A percentile compares a stretch with the other conserved stretches of the same genome.
Evolutionary conservation across 305 asterid species (phyloP).

Genomic region (Plantago coronopus): DNA sequence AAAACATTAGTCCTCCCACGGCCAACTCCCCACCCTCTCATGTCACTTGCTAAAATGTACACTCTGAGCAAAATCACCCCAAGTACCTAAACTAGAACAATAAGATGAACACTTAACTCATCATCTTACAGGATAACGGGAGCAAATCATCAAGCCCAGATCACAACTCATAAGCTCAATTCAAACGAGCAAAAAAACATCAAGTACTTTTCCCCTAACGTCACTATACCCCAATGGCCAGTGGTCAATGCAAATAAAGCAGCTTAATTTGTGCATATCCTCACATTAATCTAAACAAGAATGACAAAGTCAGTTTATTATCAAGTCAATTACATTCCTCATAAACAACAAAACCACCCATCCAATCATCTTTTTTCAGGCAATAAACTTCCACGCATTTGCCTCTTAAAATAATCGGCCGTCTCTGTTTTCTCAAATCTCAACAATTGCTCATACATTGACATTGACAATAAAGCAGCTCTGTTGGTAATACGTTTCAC

Average conservation of each 20-base stretch:
- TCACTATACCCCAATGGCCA: conserved; percentile 2
- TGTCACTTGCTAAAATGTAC: too few relatives aligned
- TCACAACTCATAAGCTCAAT: too few relatives aligned
- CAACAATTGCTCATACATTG: too few relatives aligned
- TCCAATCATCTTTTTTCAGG: conserved; percentile 15
- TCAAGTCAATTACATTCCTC: conserved; percentile 40
- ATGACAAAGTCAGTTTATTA: conserved; percentile 37
- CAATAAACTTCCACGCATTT: conserved; percentile 22
- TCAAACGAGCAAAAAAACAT: neutral
- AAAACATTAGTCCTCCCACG: too few relatives aligned
- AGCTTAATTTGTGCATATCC: neutral
- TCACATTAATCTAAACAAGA: conserved; percentile 1
- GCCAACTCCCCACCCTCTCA: too few relatives aligned
- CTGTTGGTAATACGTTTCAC: too few relatives aligned
- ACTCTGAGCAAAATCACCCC: too few relatives aligned
- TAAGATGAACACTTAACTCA: too few relatives aligned
- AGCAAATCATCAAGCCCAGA: too few relatives aligned
- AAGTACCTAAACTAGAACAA: too few relatives aligned
- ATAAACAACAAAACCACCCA: conserved; percentile 24
- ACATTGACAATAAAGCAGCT: too few relatives aligned
- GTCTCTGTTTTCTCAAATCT: conserved; percentile 35
- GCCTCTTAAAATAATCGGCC: conserved; percentile 41
- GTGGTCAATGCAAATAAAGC: conserved; percentile 8
- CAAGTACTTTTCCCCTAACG: neutral
- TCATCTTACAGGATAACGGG: too few relatives aligned